phyloP scores from a whole-genome alignment of 192 early-diverging fungal genomes.

The Phlyctochytrium planicorne region DNA sequence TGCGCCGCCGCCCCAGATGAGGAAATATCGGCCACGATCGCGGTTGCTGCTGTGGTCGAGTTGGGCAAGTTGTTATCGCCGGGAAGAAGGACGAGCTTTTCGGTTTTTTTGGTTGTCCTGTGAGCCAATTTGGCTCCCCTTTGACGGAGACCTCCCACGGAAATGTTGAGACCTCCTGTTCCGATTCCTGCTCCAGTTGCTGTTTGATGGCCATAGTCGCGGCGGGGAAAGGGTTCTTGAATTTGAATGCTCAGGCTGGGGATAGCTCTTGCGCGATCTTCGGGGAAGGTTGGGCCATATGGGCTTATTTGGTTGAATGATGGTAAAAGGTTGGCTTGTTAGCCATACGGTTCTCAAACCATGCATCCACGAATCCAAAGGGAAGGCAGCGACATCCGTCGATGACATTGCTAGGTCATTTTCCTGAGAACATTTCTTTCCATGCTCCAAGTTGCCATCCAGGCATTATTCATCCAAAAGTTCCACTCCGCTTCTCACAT shows the following conservation, averaged over 20 bases:
- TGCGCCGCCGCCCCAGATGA: not conserved
- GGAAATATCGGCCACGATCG: not conserved
- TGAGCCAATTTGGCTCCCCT: not conserved
- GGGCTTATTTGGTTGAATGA: too few relatives aligned
- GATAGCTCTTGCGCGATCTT: not conserved
- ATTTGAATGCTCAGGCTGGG: not conserved
- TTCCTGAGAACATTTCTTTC: too few relatives aligned
- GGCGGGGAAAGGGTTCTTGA: too few relatives aligned
- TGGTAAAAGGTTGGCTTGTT: constrained; percentile 1
- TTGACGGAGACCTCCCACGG: not conserved
- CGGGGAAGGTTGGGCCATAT: not conserved
- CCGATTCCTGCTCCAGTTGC: too few relatives aligned
- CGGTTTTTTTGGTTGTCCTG: constrained; percentile 89
- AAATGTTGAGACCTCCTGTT: constrained; percentile 2
- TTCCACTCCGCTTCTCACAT: too few relatives aligned
- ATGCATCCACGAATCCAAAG: too few relatives aligned
- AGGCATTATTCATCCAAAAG: too few relatives aligned
- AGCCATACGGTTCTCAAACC: not conserved
- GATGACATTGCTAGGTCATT: too few relatives aligned
- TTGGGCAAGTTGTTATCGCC: too few relatives aligned
- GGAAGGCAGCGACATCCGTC: too few relatives aligned
- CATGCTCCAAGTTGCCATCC: too few relatives aligned
- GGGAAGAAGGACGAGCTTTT: constrained; percentile 89
- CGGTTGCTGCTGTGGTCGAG: constrained; percentile 42
- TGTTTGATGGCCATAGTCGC: too few relatives aligned